Evolutionary conservation across 306 rosid species (phyloP).

Genomic region (Lathyrus sativus): DNA sequence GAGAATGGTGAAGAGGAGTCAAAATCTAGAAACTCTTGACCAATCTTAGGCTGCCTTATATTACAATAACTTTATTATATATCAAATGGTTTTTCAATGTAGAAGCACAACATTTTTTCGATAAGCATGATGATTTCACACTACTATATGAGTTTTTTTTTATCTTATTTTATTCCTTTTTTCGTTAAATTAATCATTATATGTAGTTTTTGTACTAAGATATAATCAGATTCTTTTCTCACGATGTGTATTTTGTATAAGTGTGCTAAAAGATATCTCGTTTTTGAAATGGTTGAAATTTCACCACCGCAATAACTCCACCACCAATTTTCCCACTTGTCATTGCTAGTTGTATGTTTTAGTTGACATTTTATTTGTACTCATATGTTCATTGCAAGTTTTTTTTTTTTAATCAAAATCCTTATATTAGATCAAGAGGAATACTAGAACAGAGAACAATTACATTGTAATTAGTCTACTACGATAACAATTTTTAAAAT

Average conservation of each 20-base stretch:
- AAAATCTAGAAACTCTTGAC: constrained; percentile 20
- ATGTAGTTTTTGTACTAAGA: neutral
- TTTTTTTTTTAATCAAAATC: too few relatives aligned
- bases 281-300: neutral
- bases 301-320: neutral
- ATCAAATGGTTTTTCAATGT: neutral
- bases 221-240: neutral
- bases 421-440: too few relatives aligned
- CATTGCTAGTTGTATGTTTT: neutral
- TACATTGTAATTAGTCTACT: too few relatives aligned
- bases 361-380: neutral
- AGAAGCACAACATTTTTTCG: neutral
- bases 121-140: neutral
- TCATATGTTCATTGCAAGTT: too few relatives aligned
- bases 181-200: neutral
- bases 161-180: neutral
- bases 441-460: too few relatives aligned
- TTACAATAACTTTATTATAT: neutral
- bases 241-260: neutral
- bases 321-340: neutral
- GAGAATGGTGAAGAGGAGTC: neutral
- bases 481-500: too few relatives aligned
- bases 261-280: neutral
- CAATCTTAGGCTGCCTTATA: neutral
- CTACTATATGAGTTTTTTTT: neutral